Evolutionary conservation across 2,329 filamentous ascomycete species (phyloP), one percentile per base, ranked within the genome.

Genomic region (Talaromyces islandicus): DNA sequence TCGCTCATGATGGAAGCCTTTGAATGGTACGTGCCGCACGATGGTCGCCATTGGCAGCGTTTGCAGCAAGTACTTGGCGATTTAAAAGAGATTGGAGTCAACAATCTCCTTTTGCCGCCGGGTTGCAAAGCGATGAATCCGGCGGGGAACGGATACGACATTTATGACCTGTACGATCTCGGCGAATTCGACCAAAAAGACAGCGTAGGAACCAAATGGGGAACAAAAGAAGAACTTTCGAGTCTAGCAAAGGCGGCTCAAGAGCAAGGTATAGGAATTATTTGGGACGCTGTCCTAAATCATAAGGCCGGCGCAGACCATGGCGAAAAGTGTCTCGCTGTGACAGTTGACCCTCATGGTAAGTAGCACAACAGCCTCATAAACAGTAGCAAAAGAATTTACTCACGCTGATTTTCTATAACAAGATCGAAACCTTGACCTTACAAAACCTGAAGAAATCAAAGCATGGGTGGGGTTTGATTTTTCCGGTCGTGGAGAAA

Each of bases 111-210:
- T 87, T 81, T 90, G 6, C 88, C 88, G 0, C 88, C 88, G 0
- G 88, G 83, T 58, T 89, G 87, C 73, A 91, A 90, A 74, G 87
- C 83, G 0, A 83, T 83, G 61, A 80, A 80, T 30, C 80, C 81
- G 0, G 72, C 80, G 29, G 84, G 86, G 21, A 89, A 89, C 66
- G 88, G 88, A 5, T 88, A 88, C 64, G 86, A 88, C 69, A 79
- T 85, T 63, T 90, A 89, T 68, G 88, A 90, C 68, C 73, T 91
- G 14, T 89, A 86, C 66, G 86, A 89, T 63, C 72, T 88, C 2
- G 88, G 88, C 32, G 88, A 91, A 68, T 91, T 90, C 65, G 83
- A 89, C 48, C 87, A 90, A 68, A 90, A 90, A 69, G 86, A 85
- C 19, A 70, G 77, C 0, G 74, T 74, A 5, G 75, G 77, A 2